A percentile compares a stretch with the other conserved stretches of the same genome.
These are phyloP conservation scores for Rhodomyrtus psidioides DNA, from an alignment of 441 rosid species.

Conservation along the genomic window DNA sequence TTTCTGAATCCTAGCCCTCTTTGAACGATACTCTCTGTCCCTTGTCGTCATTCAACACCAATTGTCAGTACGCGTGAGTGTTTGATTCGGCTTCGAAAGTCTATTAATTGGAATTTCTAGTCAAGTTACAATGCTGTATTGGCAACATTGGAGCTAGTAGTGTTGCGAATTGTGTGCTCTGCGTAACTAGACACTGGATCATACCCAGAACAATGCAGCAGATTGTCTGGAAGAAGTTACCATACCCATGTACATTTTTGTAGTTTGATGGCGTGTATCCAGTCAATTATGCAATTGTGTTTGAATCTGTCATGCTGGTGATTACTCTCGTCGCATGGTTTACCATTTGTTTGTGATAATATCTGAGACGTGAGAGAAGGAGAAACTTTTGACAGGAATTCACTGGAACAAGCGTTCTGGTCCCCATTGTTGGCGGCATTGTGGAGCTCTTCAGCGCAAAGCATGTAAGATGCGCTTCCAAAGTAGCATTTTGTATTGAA, in stretches of 20 bases:
- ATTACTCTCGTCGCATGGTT: not conserved
- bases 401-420: constrained; percentile 55
- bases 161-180: not conserved
- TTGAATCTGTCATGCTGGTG: not conserved
- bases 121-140: not conserved
- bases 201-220: not conserved
- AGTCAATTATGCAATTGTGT: not conserved
- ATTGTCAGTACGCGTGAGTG: not conserved
- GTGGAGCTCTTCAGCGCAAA: constrained; percentile 59
- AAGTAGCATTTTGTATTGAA: not conserved
- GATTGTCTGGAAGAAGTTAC: not conserved
- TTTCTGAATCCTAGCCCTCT: not conserved
- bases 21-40: no score
- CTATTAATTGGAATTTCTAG: not conserved
- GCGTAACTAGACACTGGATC: not conserved
- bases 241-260: not conserved
- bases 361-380: not conserved
- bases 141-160: not conserved
- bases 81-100: not conserved
- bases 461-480: constrained; percentile 36
- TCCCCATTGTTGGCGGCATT: constrained; percentile 67
- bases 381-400: constrained; percentile 27
- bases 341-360: not conserved
- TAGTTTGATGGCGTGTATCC: not conserved
- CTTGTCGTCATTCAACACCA: no score